These are phyloP conservation scores for Saccharomyces hybrid DNA, from an alignment of 1,139 yeast genomes.

Conservation along the genomic window DNA sequence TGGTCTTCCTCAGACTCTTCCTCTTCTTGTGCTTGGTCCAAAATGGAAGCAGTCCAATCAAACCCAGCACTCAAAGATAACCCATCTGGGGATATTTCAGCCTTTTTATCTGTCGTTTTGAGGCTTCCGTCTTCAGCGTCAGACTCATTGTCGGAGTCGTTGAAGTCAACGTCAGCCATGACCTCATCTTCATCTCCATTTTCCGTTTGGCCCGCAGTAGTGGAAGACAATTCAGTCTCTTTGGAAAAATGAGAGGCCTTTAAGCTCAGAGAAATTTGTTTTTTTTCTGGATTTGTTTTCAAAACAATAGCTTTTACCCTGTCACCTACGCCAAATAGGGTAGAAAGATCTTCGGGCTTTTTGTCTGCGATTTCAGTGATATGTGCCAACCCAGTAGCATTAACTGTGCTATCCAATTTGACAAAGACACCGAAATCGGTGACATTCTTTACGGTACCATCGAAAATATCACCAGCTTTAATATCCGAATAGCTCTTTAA, in stretches of 20 bases:
- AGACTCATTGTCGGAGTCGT: conserved; percentile 17
- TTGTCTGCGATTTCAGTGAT: conserved; percentile 76
- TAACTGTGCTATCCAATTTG: conserved; percentile 63
- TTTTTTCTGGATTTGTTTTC: conserved; percentile 56
- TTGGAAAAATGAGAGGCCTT: conserved; percentile 35
- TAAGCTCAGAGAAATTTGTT: conserved; percentile 26
- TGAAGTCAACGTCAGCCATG: conserved; percentile 22
- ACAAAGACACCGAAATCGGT: conserved; percentile 91
- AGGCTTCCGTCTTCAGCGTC: conserved; percentile 16
- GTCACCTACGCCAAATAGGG: conserved; percentile 64
- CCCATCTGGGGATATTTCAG: conserved; percentile 39
- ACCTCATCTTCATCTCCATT: conserved; percentile 27
- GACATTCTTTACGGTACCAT: conserved; percentile 73
- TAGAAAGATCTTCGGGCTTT: conserved; percentile 42
- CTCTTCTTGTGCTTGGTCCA: conserved; percentile 66
- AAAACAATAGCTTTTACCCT: conserved; percentile 69
- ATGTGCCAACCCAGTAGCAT: conserved; percentile 83
- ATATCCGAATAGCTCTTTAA: conserved; percentile 60
- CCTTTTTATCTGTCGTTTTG: conserved; percentile 17
- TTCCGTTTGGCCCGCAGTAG: conserved; percentile 33
- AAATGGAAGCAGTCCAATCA: conserved; percentile 88
- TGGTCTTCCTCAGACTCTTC: conserved; percentile 47
- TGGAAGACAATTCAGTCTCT: conserved; percentile 84
- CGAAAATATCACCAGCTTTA: conserved; percentile 59
- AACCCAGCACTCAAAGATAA: conserved; percentile 68